Evolutionary conservation across 2,329 filamentous ascomycete species (phyloP).

Genomic region (Aspergillus puulaauensis): DNA sequence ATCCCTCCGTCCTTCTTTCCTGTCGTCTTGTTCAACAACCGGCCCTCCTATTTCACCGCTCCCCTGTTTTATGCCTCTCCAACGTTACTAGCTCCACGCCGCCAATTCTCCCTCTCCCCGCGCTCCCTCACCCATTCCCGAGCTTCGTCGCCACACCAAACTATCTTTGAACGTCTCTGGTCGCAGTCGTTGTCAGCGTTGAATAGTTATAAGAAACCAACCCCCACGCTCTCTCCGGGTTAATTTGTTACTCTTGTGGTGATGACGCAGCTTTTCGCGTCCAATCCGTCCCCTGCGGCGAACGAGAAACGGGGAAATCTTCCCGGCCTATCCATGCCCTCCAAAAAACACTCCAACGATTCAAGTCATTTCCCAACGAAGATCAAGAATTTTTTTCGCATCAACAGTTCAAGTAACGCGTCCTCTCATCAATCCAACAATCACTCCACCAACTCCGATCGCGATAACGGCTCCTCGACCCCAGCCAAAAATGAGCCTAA

Average conservation of each 20-base stretch:
- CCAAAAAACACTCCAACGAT: slow-evolving; percentile 46
- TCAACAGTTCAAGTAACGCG: slow-evolving; percentile 56
- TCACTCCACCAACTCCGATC: slow-evolving; percentile 26
- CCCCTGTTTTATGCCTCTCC: slow-evolving; percentile 19
- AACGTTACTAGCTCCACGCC: slow-evolving; percentile 23
- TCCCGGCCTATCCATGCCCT: slow-evolving; percentile 44
- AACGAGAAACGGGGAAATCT: slow-evolving; percentile 49
- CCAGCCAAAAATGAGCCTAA: slow-evolving; percentile 61
- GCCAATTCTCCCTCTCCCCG: slow-evolving; percentile 16
- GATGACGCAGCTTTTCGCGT: slow-evolving; percentile 47
- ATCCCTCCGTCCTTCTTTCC: slow-evolving; percentile 13
- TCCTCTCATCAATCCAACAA: slow-evolving; percentile 35
- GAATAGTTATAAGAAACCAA: not conserved
- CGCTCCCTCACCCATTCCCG: slow-evolving; percentile 15
- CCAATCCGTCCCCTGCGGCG: slow-evolving; percentile 39
- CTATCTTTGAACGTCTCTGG: not conserved
- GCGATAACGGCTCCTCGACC: slow-evolving; percentile 42
- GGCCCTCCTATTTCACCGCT: slow-evolving; percentile 8
- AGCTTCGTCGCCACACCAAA: slow-evolving; percentile 6
- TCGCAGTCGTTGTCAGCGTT: not conserved
- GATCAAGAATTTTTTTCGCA: slow-evolving; percentile 70
- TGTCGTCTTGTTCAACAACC: not conserved
- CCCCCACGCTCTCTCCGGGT: not conserved
- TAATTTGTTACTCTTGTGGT: slow-evolving; percentile 14
- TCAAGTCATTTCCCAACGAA: slow-evolving; percentile 58